Base-by-base conservation (phyloP, 371 early-diverging fungal genomes). In the Apophysomyces ossiformis region DNA sequence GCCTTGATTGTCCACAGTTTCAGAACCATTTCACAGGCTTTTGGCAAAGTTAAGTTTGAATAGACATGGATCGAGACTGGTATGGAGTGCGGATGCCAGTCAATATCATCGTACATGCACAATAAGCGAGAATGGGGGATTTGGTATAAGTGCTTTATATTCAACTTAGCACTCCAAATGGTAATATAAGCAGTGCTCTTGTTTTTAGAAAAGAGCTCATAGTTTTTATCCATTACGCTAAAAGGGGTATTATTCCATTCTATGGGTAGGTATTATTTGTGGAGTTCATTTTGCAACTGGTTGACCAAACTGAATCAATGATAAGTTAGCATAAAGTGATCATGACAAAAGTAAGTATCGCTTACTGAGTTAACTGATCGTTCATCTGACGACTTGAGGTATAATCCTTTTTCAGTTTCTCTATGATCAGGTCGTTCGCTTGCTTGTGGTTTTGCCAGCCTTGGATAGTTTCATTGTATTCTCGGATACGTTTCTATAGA, bases 271-370 rank as follows among this genome's bases (percentile, higher is more conserved):
- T 50, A 26, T 65, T 50, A 58, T 58, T 62, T 50, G 21, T 72
- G 76, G 60, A 60, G 43, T 64, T 81, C 78, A 35, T 62, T 57
- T 71, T 81, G 81, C 26, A 81, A 67, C 54, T 74, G 78, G 44
- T 70, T 60, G 5, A 78, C 64, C 44, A 81, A 65, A 37, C 37
- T 15, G 43, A 21, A 41, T 37, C 46, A 13, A 7, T 26, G 3
- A 2, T 26, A 37, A 57, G 1, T 38, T 38, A 32, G 9, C 16
- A 38, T 41, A 39, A 58, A 45, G n/a, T 18, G 2, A 21, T 18
- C 36, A 7, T 26, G 12, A 11, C 35, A 1, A 37, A 35, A 46
- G n/a, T 11, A 13, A 11, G 15, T n/a, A 38, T 18, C 13, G 47
- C 62, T 56, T 73, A 80, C 76, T 62, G 67, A 39, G 68, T 56